Conservation (phyloP, 768 basidiomycete species). For the Lenzites betulinus region DNA sequence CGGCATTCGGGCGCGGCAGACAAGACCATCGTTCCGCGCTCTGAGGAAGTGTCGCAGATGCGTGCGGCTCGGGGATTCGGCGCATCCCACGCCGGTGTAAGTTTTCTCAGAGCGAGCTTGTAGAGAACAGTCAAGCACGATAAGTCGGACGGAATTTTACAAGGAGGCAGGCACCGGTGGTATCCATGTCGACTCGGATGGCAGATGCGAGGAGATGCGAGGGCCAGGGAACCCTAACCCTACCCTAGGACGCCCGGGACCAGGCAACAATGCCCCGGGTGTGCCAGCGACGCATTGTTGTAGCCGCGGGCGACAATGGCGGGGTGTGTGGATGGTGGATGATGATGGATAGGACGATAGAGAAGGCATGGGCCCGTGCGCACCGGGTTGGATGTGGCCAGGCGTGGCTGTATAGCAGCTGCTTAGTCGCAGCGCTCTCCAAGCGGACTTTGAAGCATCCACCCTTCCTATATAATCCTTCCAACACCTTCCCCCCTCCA, state of each 20-base stretch:
- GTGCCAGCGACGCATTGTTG: too few species aligned
- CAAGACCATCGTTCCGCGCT: too few species aligned
- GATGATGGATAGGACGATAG: neutral
- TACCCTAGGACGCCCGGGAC: neutral
- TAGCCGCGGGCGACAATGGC: neutral
- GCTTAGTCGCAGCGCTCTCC: conserved; percentile 25
- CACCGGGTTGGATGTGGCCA: conserved; percentile 16
- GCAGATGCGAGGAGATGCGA: neutral
- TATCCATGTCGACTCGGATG: conserved; percentile 15
- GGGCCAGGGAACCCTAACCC: conserved; percentile 19
- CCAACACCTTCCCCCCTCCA: conserved; percentile 19
- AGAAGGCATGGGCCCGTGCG: conserved; percentile 23
- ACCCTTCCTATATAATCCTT: conserved; percentile 30
- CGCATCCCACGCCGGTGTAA: neutral
- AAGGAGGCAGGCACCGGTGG: neutral
- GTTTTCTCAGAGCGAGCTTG: neutral
- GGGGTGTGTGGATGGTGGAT: neutral
- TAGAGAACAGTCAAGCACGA: conserved; percentile 1
- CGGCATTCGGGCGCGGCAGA: too few species aligned
- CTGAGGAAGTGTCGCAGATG: too few species aligned
- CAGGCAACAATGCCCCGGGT: too few species aligned
- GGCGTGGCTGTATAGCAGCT: conserved; percentile 20
- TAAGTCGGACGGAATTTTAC: neutral
- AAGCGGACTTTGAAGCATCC: conserved; percentile 40
- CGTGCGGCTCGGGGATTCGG: neutral